Evolutionary conservation across 1,284 basidiomycete species (phyloP).

Genomic region (Mrakiaceae sp.): DNA sequence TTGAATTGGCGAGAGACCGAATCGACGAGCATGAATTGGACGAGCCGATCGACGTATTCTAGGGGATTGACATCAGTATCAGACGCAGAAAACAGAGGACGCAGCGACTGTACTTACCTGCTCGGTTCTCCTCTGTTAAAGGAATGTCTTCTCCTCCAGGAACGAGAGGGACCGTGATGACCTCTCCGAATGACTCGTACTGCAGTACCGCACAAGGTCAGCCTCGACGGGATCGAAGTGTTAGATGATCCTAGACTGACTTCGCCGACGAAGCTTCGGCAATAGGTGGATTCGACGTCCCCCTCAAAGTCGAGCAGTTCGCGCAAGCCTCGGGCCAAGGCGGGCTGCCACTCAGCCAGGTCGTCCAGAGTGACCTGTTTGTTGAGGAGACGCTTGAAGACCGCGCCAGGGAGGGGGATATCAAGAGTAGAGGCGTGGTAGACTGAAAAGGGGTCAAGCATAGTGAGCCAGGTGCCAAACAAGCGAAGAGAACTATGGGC

Average conservation of each 20-base stretch:
- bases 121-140: conserved; percentile 22
- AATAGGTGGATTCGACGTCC: conserved; percentile 22
- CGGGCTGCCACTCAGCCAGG: conserved; percentile 20
- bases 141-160: conserved; percentile 19
- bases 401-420: conserved; percentile 22
- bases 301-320: conserved; percentile 21
- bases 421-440: conserved; percentile 25
- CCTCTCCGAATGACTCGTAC: conserved; percentile 23
- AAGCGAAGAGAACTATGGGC: background rate
- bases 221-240: background rate
- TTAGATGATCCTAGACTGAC: background rate
- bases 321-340: conserved; percentile 20
- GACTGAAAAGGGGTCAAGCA: background rate
- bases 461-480: background rate
- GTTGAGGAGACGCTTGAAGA: conserved; percentile 24
- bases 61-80: no score
- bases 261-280: conserved; percentile 23
- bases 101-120: conserved; percentile 12
- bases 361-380: conserved; percentile 20
- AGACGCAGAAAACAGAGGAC: background rate
- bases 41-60: conserved; percentile 5
- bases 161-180: conserved; percentile 20
- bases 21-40: conserved; percentile 18
- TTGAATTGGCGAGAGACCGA: conserved; percentile 21
- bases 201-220: background rate